Conservation (phyloP, 139 green algal species). For the Marvania coccoides region DNA sequence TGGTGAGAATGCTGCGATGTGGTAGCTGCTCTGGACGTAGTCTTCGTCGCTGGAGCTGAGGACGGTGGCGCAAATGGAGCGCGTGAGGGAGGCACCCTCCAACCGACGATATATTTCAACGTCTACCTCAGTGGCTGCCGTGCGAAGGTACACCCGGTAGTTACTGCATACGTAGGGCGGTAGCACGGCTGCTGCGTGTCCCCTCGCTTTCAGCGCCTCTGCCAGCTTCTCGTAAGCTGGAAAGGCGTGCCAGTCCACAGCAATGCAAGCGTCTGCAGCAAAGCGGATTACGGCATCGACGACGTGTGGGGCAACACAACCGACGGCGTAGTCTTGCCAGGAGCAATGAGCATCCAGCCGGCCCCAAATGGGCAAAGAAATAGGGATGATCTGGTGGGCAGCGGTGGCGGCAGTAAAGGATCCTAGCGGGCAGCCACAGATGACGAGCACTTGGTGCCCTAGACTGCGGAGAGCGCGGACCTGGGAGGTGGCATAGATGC, state of each 20-base stretch:
- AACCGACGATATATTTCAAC: constrained; percentile 10
- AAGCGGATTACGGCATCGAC: constrained; percentile 25
- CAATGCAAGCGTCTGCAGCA: constrained; percentile 32
- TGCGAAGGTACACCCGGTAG: constrained; percentile 43
- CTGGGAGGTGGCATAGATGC: constrained; percentile 58
- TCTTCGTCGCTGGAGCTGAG: constrained; percentile 47
- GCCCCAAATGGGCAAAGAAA: constrained; percentile 49
- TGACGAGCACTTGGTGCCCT: constrained; percentile 42
- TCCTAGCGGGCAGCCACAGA: neutral
- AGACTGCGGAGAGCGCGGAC: constrained; percentile 15
- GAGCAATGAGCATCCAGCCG: constrained; percentile 35
- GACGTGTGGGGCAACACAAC: neutral
- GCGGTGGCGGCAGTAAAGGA: neutral
- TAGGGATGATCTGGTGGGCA: constrained; percentile 9
- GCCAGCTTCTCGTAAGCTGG: constrained; percentile 12
- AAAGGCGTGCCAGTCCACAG: constrained; percentile 56
- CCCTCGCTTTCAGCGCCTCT: constrained; percentile 6
- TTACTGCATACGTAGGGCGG: constrained; percentile 45
- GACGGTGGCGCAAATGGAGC: constrained; percentile 32
- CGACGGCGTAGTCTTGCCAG: constrained; percentile 42
- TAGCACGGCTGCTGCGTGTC: neutral
- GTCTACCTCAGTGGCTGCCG: neutral
- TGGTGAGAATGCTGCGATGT: neutral
- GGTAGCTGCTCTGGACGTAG: constrained; percentile 29
- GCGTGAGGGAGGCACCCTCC: constrained; percentile 22